phyloP scores from a whole-genome alignment of 768 basidiomycete genomes.

The Panus rudis region DNA sequence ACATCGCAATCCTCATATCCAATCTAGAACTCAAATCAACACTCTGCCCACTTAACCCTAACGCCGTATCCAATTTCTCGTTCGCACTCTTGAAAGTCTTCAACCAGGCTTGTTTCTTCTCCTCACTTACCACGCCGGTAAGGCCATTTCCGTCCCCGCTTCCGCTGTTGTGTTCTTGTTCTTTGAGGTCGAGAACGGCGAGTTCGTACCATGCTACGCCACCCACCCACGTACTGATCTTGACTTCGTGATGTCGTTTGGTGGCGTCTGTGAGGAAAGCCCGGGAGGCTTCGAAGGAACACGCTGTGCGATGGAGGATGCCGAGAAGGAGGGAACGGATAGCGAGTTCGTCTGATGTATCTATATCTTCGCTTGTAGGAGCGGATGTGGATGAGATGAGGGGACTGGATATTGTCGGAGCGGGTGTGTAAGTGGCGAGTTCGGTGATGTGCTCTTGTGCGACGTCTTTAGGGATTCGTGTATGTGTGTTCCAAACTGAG shows the following conservation, averaged over 20 bases:
- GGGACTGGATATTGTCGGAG: conserved; percentile 24
- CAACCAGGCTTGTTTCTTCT: conserved; percentile 35
- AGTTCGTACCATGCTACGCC: conserved; percentile 65
- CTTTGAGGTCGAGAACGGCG: conserved; percentile 63
- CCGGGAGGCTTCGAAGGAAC: conserved; percentile 38
- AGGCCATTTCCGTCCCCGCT: conserved; percentile 5
- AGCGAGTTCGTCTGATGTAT: conserved; percentile 66
- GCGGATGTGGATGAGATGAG: conserved; percentile 4
- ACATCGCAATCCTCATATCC: conserved; percentile 63
- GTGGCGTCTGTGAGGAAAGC: conserved; percentile 47
- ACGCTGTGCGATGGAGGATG: conserved; percentile 52
- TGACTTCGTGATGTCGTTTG: conserved; percentile 30
- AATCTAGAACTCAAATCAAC: conserved; percentile 62
- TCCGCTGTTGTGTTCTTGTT: conserved; percentile 31
- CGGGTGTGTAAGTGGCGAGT: conserved; percentile 43
- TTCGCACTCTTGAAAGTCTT: conserved; percentile 40
- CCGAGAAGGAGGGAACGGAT: conserved; percentile 65
- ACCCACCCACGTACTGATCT: conserved; percentile 61
- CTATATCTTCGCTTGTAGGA: conserved; percentile 34
- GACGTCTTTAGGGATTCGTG: conserved; percentile 45
- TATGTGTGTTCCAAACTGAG: conserved; percentile 74
- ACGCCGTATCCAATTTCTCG: conserved; percentile 45
- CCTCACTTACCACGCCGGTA: conserved; percentile 2
- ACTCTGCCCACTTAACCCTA: conserved; percentile 39
- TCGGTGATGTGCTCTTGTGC: conserved; percentile 57